A percentile compares a stretch with the other conserved stretches of the same genome.
phyloP scores from a whole-genome alignment of 2,329 filamentous ascomycete species.

The Corniculantispora saksenae region DNA sequence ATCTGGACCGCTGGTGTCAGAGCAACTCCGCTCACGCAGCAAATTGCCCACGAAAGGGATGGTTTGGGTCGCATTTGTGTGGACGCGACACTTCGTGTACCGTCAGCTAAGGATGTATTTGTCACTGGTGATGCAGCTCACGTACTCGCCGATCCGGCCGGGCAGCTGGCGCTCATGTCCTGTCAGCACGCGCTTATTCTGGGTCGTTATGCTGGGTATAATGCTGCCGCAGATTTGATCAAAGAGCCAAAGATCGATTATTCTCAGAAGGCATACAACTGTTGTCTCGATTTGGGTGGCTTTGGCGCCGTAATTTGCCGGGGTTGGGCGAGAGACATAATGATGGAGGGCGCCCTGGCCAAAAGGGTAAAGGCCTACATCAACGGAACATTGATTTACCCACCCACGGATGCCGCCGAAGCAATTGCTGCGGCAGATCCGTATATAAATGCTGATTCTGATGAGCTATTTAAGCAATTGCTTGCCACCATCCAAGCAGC shows the following conservation, averaged over 20 bases:
- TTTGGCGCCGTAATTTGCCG: constrained; percentile 31
- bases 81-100: constrained; percentile 29
- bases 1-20: constrained; percentile 40
- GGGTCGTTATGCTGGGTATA: constrained; percentile 36
- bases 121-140: constrained; percentile 38
- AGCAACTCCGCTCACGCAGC: constrained; percentile 34
- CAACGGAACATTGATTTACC: constrained; percentile 38
- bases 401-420: constrained; percentile 27
- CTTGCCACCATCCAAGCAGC: not conserved
- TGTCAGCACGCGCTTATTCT: constrained; percentile 41
- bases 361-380: constrained; percentile 37
- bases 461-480: constrained; percentile 16
- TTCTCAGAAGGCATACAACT: constrained; percentile 32
- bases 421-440: constrained; percentile 30
- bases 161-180: constrained; percentile 36
- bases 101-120: constrained; percentile 27
- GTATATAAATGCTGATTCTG: not conserved
- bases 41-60: constrained; percentile 34
- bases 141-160: constrained; percentile 27
- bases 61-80: constrained; percentile 32
- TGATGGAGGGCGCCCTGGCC: constrained; percentile 29
- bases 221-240: constrained; percentile 37
- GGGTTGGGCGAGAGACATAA: constrained; percentile 35
- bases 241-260: constrained; percentile 28
- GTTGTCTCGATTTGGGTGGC: constrained; percentile 39